Evolutionary conservation across 331 rosid species (phyloP).

Genomic region (Stylosanthes scabra): DNA sequence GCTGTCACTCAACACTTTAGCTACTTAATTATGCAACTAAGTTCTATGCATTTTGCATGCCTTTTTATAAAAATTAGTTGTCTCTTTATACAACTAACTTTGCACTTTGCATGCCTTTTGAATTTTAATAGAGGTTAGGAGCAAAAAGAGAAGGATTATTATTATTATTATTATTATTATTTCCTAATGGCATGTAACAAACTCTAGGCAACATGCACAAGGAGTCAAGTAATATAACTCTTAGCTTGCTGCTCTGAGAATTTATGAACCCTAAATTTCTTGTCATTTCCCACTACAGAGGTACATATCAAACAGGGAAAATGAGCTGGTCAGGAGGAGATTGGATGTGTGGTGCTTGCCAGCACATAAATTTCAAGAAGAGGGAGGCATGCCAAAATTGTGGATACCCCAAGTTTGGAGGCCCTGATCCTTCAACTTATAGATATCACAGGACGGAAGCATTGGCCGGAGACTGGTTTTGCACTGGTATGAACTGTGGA

Average conservation of each 20-base stretch:
- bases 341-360: constrained; percentile 96
- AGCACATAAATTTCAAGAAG: constrained; percentile 89
- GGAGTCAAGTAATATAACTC: neutral
- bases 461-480: constrained; percentile 95
- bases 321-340: constrained; percentile 99
- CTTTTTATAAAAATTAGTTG: constrained; percentile 11
- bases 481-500: constrained; percentile 77
- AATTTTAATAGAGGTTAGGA: constrained; percentile 14
- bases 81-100: constrained; percentile 24
- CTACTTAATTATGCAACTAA: constrained; percentile 26
- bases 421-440: constrained; percentile 91
- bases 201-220: constrained; percentile 27
- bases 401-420: constrained; percentile 89
- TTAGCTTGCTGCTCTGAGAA: constrained; percentile 23
- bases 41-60: constrained; percentile 26
- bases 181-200: constrained; percentile 19
- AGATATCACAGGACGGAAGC: constrained; percentile 73
- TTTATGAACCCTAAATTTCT: constrained; percentile 25
- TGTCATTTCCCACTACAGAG: constrained; percentile 7
- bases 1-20: constrained; percentile 19
- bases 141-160: constrained; percentile 10
- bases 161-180: constrained; percentile 25
- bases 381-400: constrained; percentile 88
- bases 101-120: constrained; percentile 21
- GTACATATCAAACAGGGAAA: constrained; percentile 42